These are phyloP conservation scores for Zygoascus biomembranicola DNA, from an alignment of 805 yeast genomes.

Conservation along the genomic window DNA sequence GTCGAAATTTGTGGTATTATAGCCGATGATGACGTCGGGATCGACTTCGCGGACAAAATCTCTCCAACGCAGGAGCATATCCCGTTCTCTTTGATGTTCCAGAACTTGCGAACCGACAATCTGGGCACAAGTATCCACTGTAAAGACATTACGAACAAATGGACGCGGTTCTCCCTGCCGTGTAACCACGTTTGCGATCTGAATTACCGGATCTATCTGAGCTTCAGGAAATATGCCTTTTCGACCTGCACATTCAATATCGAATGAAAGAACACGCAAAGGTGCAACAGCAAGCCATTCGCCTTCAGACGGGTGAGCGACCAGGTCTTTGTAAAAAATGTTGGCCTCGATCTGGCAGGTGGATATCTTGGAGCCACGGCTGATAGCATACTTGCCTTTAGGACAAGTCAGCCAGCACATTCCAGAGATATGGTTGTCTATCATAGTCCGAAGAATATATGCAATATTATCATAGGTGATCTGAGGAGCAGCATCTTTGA, in stretches of 20 bases:
- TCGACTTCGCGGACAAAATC: conserved; percentile 78
- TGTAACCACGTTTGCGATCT: conserved; percentile 91
- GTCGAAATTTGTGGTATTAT: conserved; percentile 91
- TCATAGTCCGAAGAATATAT: conserved; percentile 77
- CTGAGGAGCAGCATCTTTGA: conserved; percentile 36
- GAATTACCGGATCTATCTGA: conserved; percentile 86
- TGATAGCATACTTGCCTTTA: conserved; percentile 51
- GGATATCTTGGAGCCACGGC: conserved; percentile 38
- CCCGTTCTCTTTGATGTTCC: conserved; percentile 65
- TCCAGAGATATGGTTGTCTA: conserved; percentile 83
- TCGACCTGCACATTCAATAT: conserved; percentile 98
- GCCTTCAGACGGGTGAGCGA: conserved; percentile 84
- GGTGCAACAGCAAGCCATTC: conserved; percentile 94
- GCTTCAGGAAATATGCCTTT: conserved; percentile 96
- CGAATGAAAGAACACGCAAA: conserved; percentile 84
- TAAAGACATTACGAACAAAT: conserved; percentile 88
- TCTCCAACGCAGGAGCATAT: conserved; percentile 79
- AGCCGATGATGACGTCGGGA: conserved; percentile 95
- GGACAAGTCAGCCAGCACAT: conserved; percentile 98
- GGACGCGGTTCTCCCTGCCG: conserved; percentile 73
- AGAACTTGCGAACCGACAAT: conserved; percentile 90
- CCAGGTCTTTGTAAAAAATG: conserved; percentile 56
- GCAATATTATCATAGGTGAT: conserved; percentile 88
- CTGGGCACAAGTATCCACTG: conserved; percentile 83
- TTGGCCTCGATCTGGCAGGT: conserved; percentile 80